Base-by-base conservation (phyloP, 768 basidiomycete species). In the Suillus clintonianus region DNA sequence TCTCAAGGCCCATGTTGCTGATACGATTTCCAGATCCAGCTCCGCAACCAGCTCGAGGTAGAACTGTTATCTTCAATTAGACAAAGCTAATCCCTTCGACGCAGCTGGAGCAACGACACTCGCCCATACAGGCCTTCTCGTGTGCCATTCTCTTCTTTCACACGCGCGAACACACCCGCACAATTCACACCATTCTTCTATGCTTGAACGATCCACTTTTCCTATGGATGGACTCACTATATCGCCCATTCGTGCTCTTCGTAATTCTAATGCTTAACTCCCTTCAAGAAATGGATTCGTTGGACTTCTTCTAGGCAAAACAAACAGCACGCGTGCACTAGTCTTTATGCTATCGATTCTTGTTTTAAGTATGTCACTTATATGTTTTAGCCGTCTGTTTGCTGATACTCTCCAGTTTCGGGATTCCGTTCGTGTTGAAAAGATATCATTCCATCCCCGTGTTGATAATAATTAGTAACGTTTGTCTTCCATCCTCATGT, bases 31-130 rank as follows among this genome's bases (percentile, higher is more conserved):
- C 15, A 73, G 74, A 58, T 76, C 74, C 27, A 77, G 70, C 57
- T 76, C 74, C 32, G 68, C 71, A 58, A 76, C 76, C 14, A 73
- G 74, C 50, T 76, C 76, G 14, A 77, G 65, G 76, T 76, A 58
- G 63, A 73, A 64, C 19, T 55, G 62, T 50, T 9, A 57, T 19
- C 22, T 39, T 51, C 62, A n/a, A 6, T 65, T 13, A 32, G 57
- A 11, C 9, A n/a, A 32, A 2, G 15, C 34, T 56, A 60, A 67
- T 47, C 32, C 45, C 15, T 60, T 27, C 58, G 55, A 7, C 59
- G 36, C 67, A 76, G 74, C 60, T 76, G 74, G 72, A 77, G 76
- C 62, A 68, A 69, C 8, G 76, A 71, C 34, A 42, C 62, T 34
- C 74, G 64, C 34, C 54, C 66, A 32, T 61, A 66, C 55, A 69